A percentile compares a stretch with the other conserved stretches of the same genome.
phyloP scores from a whole-genome alignment of 1,139 yeast species.

The Pichia sp. region DNA sequence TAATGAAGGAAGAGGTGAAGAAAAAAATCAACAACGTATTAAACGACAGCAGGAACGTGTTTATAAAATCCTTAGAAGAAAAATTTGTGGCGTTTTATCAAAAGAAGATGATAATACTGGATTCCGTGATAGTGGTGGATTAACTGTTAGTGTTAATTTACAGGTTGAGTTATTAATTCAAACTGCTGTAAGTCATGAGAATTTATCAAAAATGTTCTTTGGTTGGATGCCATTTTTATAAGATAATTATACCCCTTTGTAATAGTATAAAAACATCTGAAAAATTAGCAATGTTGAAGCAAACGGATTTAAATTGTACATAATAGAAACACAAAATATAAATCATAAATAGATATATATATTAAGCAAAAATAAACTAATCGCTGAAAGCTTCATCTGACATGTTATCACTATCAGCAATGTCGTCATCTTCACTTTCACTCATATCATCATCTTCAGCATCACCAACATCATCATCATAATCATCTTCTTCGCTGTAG shows the following conservation, averaged over 20 bases:
- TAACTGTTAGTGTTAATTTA: slow-evolving; percentile 85
- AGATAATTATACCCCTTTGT: neutral
- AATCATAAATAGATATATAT: neutral
- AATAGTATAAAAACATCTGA: neutral
- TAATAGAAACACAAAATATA: neutral
- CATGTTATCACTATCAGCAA: slow-evolving; percentile 38
- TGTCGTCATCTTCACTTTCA: slow-evolving; percentile 43
- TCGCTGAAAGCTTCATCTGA: slow-evolving; percentile 32
- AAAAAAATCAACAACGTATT: slow-evolving; percentile 37
- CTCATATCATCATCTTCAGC: slow-evolving; percentile 42
- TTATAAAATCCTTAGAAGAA: slow-evolving; percentile 66
- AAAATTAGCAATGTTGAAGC: neutral
- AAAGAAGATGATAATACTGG: slow-evolving; percentile 43
- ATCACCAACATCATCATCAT: slow-evolving; percentile 37
- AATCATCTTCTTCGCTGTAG: slow-evolving; percentile 40
- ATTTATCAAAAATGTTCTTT: slow-evolving; percentile 78
- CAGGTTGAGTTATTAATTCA: slow-evolving; percentile 87
- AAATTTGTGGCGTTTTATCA: slow-evolving; percentile 78
- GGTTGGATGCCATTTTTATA: slow-evolving; percentile 73
- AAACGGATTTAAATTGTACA: neutral
- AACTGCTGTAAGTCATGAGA: slow-evolving; percentile 68
- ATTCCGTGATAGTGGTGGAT: slow-evolving; percentile 38
- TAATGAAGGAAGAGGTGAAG: slow-evolving; percentile 13
- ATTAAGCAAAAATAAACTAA: slow-evolving; percentile 7
- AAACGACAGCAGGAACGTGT: slow-evolving; percentile 37